Evolutionary conservation across 257 asterid genomes (phyloP).

Genomic region (Scutellaria baicalensis): DNA sequence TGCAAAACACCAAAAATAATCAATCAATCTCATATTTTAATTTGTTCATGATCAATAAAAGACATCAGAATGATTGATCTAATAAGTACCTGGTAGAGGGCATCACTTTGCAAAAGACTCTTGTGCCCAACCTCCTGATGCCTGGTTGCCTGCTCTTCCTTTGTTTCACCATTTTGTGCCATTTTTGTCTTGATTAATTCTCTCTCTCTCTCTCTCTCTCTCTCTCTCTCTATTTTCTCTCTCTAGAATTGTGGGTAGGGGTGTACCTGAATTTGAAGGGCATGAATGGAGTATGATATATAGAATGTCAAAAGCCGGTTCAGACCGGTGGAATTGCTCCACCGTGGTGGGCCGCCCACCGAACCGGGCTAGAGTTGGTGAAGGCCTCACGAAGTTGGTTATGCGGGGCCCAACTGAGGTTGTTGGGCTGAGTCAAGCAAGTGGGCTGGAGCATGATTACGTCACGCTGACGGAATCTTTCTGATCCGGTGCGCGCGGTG

Average conservation of each 20-base stretch:
- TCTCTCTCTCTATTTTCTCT: background rate
- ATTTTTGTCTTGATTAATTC: conserved; percentile 15
- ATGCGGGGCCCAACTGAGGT: conserved; percentile 8
- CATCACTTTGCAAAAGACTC: conserved; percentile 83
- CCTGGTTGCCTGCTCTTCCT: conserved; percentile 1
- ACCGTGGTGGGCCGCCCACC: conserved; percentile 3
- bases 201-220: background rate
- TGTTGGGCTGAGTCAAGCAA: conserved; percentile 11
- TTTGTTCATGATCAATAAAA: too few relatives aligned
- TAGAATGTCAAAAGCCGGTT: conserved; percentile 25
- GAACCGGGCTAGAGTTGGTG: conserved; percentile 34
- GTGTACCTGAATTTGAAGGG: conserved; percentile 7
- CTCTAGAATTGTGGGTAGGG: background rate
- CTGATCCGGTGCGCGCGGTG: background rate
- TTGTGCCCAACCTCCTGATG: conserved; percentile 90
- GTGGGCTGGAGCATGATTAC: background rate
- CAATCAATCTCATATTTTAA: background rate
- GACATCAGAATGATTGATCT: background rate
- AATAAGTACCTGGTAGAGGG: conserved; percentile 50
- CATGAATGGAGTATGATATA: conserved; percentile 8
- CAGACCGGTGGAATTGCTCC: conserved; percentile 13
- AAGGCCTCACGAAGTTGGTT: too few relatives aligned
- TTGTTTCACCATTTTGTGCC: conserved; percentile 26
- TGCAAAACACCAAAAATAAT: conserved; percentile 4
- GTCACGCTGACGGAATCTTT: conserved; percentile 4